Evolutionary conservation across 2,329 filamentous ascomycete species (phyloP), one percentile per base, ranked within the genome.

Genomic region (Calonectria multiphialidica): DNA sequence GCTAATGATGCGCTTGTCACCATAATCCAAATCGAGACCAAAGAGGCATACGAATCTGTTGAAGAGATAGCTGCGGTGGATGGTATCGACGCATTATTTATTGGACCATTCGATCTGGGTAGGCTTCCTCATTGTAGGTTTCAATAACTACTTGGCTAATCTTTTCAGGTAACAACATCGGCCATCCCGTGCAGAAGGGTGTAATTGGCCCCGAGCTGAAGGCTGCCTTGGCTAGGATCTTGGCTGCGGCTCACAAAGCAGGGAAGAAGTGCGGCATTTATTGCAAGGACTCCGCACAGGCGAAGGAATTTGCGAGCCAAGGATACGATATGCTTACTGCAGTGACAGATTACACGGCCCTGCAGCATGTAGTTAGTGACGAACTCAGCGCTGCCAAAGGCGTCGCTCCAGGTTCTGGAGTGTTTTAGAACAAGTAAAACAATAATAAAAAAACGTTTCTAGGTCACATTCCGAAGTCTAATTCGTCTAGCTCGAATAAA

Each of bases 11-110:
- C 79, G 37, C 84, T 93, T 37, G 80, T 93, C 68, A 91, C 89
- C 30, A 91, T 92, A 82, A 89, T 92, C 4, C 91, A 93, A 81
- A 92, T 93, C 66, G 91, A 93, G 83, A 92, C 91, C 1, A 83
- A 84, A 68, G 90, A 92, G 78, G 91, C 90, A 0, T 83, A 93
- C 13, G 87, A 90, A 0, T 81, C 82, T 7, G 87, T 93, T 1
- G 90, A 92, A 45, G 88, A 88, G 45, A 93, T 93, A 79, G 90
- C 90, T 40, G 84, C 87, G 28, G 84, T 91, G 45, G 82, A 89
- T 2, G 89, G 89, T 10, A 84, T 93, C n/a, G 91, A 93, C 72
- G 87, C 91, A 2, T 82, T 93, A n/a, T 92, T 92, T 79, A 86
- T 93, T 55, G 91, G 91, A 0, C 91, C 91, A 2, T 92, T 92